phyloP scores from a whole-genome alignment of 805 yeast genomes.

The Candida anglica region DNA sequence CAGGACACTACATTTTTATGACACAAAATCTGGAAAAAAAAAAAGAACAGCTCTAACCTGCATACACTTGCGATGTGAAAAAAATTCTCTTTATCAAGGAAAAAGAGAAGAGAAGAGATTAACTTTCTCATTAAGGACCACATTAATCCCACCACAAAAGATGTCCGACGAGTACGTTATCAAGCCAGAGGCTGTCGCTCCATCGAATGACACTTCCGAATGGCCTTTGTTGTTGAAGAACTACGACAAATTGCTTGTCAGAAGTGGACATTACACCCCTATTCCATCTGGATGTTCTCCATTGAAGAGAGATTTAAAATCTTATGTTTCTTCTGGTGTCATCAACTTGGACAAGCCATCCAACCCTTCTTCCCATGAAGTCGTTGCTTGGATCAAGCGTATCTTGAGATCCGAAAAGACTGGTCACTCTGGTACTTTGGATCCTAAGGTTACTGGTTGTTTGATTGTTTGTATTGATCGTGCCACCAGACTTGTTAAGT shows the following conservation, averaged over 20 bases:
- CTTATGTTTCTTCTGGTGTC: constrained; percentile 90
- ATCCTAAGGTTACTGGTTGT: constrained; percentile 98
- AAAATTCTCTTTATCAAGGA: constrained; percentile 3
- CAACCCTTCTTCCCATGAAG: constrained; percentile 98
- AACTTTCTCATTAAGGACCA: constrained; percentile 4
- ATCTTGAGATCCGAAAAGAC: constrained; percentile 94
- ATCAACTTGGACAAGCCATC: constrained; percentile 97
- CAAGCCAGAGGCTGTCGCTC: constrained; percentile 80
- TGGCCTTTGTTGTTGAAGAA: constrained; percentile 95
- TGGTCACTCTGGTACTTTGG: constrained; percentile 98
- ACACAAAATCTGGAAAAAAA: too few species aligned
- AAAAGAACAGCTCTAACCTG: too few species aligned
- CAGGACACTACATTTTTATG: too few species aligned
- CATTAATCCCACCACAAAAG: constrained; percentile 2
- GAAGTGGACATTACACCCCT: constrained; percentile 97
- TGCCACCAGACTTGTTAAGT: constrained; percentile 96
- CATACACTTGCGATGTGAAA: constrained; percentile 1
- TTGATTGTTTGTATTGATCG: constrained; percentile 96
- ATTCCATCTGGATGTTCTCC: constrained; percentile 96
- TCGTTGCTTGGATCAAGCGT: constrained; percentile 98
- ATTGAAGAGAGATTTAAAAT: constrained; percentile 85
- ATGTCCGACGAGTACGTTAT: constrained; percentile 75
- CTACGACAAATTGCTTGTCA: constrained; percentile 88
- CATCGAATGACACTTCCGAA: constrained; percentile 81
- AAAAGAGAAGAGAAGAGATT: not conserved